Evolutionary conservation across 2,329 filamentous ascomycete genomes (phyloP), one percentile per base, ranked within the genome.

Genomic region (Colletotrichum phormii): DNA sequence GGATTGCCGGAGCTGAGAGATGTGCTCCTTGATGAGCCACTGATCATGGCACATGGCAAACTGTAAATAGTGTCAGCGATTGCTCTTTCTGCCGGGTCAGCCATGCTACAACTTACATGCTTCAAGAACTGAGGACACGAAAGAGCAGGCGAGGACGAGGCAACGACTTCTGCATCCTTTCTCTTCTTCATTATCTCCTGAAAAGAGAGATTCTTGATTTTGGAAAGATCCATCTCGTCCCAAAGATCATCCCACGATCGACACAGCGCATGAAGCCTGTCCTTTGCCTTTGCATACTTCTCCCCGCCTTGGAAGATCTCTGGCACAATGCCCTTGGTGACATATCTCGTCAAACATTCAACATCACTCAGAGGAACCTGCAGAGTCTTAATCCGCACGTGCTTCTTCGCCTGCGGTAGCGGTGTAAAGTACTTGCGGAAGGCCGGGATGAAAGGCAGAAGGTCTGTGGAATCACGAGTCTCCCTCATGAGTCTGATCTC

Each of bases 41-140:
- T 98, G 94, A 79, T 98, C 95, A 79, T 99, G 95, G 79, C 95
- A 94, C 94, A 98, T 97, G 74, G 95, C 93, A 80, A 97, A 98
- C 93, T 96, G 65, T 5, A 86, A 77, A 89, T 84, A 88, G 62
- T 76, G 68, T 67, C 42, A 75, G 74, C 64, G 31, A 75, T 60
- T 15, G 8, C 29, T 22, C 29, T 26, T n/a, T 49, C 58, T 49
- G 51, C 67, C 57, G 63, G 13, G 2, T 31, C n/a, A 5, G 11
- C 9, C 15, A 9, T 12, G 13, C 13, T 18, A 51, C 37, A n/a
- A 89, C 93, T 88, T 85, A 95, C 93, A 81, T 99, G 97, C 82
- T 97, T 96, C 74, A 97, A 81, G 82, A 98, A 97, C 63, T 93
- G 83, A 0, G 92, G 89, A 78, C 97, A 99, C 49, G 87, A 83